Percentiles rank a stretch among this genome's conserved stretches.
Evolutionary conservation across 2,329 filamentous ascomycete genomes (phyloP).

Genomic region (Penicillium sp.): DNA sequence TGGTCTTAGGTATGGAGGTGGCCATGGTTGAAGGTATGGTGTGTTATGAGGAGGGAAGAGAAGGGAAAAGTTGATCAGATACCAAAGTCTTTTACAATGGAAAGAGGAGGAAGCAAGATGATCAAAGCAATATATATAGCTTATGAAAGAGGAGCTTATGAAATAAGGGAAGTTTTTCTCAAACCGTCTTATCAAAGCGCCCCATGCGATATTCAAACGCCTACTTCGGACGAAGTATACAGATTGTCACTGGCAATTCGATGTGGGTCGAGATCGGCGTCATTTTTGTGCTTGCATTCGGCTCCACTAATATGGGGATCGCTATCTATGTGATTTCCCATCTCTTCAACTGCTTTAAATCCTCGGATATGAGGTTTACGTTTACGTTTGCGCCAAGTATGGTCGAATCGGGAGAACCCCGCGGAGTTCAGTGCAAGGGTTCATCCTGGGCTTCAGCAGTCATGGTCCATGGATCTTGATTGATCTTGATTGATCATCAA

Average conservation of each 20-base stretch:
- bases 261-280: constrained; percentile 5
- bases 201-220: background rate
- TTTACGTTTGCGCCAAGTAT: constrained; percentile 4
- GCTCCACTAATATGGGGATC: background rate
- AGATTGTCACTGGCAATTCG: background rate
- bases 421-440: background rate
- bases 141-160: background rate
- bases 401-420: background rate
- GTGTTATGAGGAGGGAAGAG: background rate
- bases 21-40: constrained; percentile 3
- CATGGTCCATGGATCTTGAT: background rate
- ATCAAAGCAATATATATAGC: background rate
- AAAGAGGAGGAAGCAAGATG: background rate
- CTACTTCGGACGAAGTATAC: constrained; percentile 4
- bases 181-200: background rate
- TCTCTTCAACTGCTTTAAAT: background rate
- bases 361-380: background rate
- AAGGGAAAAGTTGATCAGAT: background rate
- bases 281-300: background rate
- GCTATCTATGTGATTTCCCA: background rate
- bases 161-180: background rate
- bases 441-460: background rate
- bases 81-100: background rate
- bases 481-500: background rate
- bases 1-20: constrained; percentile 15